Evolutionary conservation across 192 early-diverging fungal species (phyloP).

Genomic region (Coemansia sp.): DNA sequence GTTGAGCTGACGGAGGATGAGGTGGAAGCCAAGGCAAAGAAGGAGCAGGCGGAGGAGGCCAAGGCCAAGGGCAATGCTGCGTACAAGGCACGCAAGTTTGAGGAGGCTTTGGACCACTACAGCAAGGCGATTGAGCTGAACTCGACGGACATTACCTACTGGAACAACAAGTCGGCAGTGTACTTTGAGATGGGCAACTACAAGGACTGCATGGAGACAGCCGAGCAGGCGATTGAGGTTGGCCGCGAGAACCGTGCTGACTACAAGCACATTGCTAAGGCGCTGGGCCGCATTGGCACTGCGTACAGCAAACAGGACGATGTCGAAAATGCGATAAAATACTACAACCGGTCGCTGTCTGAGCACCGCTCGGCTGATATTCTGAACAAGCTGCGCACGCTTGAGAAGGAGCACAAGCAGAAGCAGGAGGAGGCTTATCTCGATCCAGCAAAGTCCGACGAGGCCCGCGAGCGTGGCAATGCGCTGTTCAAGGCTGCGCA

Average conservation of each 20-base stretch:
- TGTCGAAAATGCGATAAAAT: slow-evolving; percentile 84
- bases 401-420: slow-evolving; percentile 77
- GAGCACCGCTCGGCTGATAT: slow-evolving; percentile 95
- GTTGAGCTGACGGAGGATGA: slow-evolving; percentile 51
- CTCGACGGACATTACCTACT: slow-evolving; percentile 83
- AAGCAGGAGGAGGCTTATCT: slow-evolving; percentile 84
- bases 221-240: slow-evolving; percentile 86
- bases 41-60: slow-evolving; percentile 67
- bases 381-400: slow-evolving; percentile 82
- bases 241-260: slow-evolving; percentile 89
- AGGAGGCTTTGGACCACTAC: slow-evolving; percentile 86
- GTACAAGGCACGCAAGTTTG: slow-evolving; percentile 94
- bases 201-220: slow-evolving; percentile 90
- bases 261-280: slow-evolving; percentile 95
- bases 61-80: slow-evolving; percentile 87
- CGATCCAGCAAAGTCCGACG: slow-evolving; percentile 77
- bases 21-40: slow-evolving; percentile 63
- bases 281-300: slow-evolving; percentile 86
- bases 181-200: slow-evolving; percentile 91
- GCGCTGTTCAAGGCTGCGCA: slow-evolving; percentile 86
- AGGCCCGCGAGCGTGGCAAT: slow-evolving; percentile 93
- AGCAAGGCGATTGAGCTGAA: slow-evolving; percentile 88
- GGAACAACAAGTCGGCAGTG: slow-evolving; percentile 97
- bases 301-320: slow-evolving; percentile 82
- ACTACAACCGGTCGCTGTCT: slow-evolving; percentile 87